phyloP scores from a whole-genome alignment of 352 stramenopile species.

The Phytophthora kernoviae region DNA sequence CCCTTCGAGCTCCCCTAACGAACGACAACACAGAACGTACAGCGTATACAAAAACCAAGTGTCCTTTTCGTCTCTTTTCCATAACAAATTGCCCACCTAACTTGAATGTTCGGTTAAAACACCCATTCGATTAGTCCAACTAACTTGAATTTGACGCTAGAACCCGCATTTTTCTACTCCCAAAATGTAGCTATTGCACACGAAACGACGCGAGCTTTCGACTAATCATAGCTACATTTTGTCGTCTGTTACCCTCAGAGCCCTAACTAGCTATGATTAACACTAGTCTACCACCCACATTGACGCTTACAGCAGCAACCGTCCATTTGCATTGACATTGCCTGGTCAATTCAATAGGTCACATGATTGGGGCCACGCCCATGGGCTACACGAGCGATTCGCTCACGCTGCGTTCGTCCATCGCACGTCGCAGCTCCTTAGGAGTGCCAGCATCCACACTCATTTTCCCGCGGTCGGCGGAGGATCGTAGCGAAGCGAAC shows the following conservation, averaged over 20 bases:
- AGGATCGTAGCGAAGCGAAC: slow-evolving; percentile 68
- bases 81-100: background rate
- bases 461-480: slow-evolving; percentile 74
- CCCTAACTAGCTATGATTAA: too few relatives aligned
- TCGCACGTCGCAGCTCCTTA: slow-evolving; percentile 57
- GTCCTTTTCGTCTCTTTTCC: background rate
- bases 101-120: background rate
- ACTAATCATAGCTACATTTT: slow-evolving; percentile 2
- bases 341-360: background rate
- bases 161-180: background rate
- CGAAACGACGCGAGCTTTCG: slow-evolving; percentile 2
- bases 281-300: too few relatives aligned
- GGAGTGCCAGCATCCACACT: slow-evolving; percentile 68
- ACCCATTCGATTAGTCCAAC: background rate
- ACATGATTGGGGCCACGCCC: slow-evolving; percentile 27
- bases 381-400: slow-evolving; percentile 16
- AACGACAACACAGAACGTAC: slow-evolving; percentile 1
- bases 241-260: too few relatives aligned
- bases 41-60: slow-evolving; percentile 3
- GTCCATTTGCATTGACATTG: background rate
- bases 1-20: background rate
- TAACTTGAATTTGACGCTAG: background rate
- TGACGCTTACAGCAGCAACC: too few relatives aligned
- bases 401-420: slow-evolving; percentile 18
- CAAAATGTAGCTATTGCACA: background rate